A percentile compares a stretch with the other conserved stretches of the same genome.
These are phyloP conservation scores for Hibiscus tridactylites DNA, from an alignment of 345 rosid species.

Conservation along the genomic window DNA sequence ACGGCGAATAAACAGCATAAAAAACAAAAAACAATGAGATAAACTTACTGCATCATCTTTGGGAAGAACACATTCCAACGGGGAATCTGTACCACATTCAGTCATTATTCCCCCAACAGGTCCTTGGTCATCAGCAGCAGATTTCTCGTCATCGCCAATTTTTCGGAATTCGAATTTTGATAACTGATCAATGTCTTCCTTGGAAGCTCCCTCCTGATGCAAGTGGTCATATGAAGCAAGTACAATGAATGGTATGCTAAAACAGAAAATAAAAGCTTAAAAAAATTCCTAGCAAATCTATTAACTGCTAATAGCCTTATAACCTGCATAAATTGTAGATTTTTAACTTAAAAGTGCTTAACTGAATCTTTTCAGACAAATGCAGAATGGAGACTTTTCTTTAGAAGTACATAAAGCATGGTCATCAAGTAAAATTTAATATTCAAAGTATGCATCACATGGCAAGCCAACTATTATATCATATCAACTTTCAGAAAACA, in stretches of 20 bases:
- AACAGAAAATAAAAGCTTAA: background rate
- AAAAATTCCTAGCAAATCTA: background rate
- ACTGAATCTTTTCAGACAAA: background rate
- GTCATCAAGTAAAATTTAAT: background rate
- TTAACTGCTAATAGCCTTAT: background rate
- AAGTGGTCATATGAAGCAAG: background rate
- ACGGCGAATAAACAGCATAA: background rate
- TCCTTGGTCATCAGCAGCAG: conserved; percentile 32
- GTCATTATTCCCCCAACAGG: conserved; percentile 70
- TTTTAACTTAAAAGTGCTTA: background rate
- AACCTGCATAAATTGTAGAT: background rate
- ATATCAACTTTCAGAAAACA: background rate
- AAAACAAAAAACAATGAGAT: background rate
- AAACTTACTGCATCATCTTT: conserved; percentile 76
- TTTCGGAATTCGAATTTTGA: conserved; percentile 65
- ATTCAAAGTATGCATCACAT: background rate
- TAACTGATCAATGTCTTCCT: conserved; percentile 80
- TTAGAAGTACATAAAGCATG: background rate
- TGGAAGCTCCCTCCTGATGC: conserved; percentile 86
- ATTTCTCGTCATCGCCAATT: conserved; percentile 37
- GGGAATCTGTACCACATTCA: conserved; percentile 75
- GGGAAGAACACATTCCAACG: conserved; percentile 47
- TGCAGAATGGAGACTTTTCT: background rate
- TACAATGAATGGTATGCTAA: background rate
- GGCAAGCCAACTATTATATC: background rate